phyloP scores from a whole-genome alignment of 768 basidiomycete genomes.

The Pleurotus pulmonarius region DNA sequence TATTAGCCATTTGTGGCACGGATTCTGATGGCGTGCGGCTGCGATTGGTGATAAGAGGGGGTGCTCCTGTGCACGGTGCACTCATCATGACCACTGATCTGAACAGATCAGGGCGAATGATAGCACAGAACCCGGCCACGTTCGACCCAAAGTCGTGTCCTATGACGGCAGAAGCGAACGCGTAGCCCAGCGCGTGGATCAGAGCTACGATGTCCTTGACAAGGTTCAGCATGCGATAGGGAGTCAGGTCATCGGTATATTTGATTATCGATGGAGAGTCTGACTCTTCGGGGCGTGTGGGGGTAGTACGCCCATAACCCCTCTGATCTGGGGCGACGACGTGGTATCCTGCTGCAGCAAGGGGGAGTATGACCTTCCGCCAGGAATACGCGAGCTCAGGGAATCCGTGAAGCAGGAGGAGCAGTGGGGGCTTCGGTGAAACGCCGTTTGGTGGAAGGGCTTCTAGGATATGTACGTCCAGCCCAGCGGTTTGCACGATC shows the following conservation, averaged over 20 bases:
- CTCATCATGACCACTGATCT: slow-evolving; percentile 57
- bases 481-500: slow-evolving; percentile 2
- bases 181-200: slow-evolving; percentile 47
- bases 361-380: slow-evolving; percentile 52
- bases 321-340: slow-evolving; percentile 64
- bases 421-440: slow-evolving; percentile 32
- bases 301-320: slow-evolving; percentile 45
- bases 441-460: slow-evolving; percentile 25
- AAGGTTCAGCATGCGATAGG: slow-evolving; percentile 49
- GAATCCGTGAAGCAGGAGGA: slow-evolving; percentile 63
- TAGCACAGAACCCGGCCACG: slow-evolving; percentile 49
- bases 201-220: slow-evolving; percentile 50
- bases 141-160: slow-evolving; percentile 61
- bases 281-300: slow-evolving; percentile 9
- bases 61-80: slow-evolving; percentile 47
- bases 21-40: slow-evolving; percentile 10
- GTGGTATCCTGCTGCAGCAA: slow-evolving; percentile 48
- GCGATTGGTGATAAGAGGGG: slow-evolving; percentile 21
- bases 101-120: slow-evolving; percentile 55
- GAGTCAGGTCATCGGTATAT: slow-evolving; percentile 47
- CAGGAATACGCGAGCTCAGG: slow-evolving; percentile 66
- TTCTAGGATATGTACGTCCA: slow-evolving; percentile 6
- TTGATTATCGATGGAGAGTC: slow-evolving; percentile 16
- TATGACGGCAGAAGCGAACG: slow-evolving; percentile 42
- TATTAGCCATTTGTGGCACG: slow-evolving; percentile 13